A percentile compares a stretch with the other conserved stretches of the same genome.
These are phyloP conservation scores for Botrytis pseudocinerea DNA, from an alignment of 2,329 filamentous ascomycete genomes.

Conservation along the genomic window DNA sequence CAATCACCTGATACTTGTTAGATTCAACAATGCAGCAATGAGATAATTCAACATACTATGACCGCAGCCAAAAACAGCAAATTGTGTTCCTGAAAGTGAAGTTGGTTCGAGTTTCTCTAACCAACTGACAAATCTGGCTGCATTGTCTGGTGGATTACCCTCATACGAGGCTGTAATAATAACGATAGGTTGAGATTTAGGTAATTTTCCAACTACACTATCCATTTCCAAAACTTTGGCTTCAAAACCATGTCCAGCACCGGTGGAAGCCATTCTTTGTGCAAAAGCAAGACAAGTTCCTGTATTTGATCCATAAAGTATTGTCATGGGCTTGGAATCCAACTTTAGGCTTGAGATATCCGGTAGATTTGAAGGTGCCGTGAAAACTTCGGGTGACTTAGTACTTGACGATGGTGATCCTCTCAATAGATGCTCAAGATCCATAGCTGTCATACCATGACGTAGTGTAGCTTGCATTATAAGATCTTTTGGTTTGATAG, in stretches of 20 bases:
- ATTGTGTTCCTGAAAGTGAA: constrained; percentile 55
- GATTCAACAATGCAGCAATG: constrained; percentile 13
- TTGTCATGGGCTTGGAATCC: constrained; percentile 46
- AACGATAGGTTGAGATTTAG: constrained; percentile 60
- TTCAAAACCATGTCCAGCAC: constrained; percentile 58
- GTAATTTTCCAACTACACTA: constrained; percentile 58
- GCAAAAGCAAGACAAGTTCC: constrained; percentile 73
- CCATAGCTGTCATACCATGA: constrained; percentile 48
- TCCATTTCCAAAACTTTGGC: constrained; percentile 58
- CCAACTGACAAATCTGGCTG: constrained; percentile 67
- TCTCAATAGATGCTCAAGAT: constrained; percentile 44
- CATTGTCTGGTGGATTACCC: constrained; percentile 72
- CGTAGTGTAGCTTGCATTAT: constrained; percentile 59
- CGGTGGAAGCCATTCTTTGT: constrained; percentile 60
- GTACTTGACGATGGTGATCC: constrained; percentile 19
- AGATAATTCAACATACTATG: constrained; percentile 43
- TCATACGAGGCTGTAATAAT: constrained; percentile 73
- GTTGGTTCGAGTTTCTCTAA: constrained; percentile 48
- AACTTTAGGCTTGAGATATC: background rate
- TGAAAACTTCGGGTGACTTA: background rate
- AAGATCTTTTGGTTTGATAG: constrained; percentile 64
- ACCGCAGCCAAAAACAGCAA: constrained; percentile 71
- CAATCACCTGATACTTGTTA: constrained; percentile 46
- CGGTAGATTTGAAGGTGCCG: background rate
- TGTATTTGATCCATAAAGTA: constrained; percentile 72